Evolutionary conservation across 208 protist genomes (phyloP), one percentile per base, ranked within the genome.

Genomic region (Endotrypanum monterogeii): DNA sequence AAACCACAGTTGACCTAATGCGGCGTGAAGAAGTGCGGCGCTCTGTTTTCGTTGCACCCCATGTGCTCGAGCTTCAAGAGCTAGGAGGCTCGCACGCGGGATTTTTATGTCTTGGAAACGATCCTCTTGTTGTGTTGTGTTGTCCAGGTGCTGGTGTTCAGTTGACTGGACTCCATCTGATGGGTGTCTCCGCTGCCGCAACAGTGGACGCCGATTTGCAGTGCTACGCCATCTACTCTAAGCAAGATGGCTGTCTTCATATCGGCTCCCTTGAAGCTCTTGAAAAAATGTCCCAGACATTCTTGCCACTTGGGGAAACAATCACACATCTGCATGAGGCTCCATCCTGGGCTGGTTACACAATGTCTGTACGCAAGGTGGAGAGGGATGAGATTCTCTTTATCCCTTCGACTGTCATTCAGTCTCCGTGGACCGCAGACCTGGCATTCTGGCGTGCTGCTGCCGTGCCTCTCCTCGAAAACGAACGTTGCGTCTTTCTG

Each of bases 401-500:
- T 46, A 61, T 93, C 0, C 86, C 84, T 16, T 65, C 65, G 30
- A n/a, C 62, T 20, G 58, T 65, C 30, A 41, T 89, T 18, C 67
- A 88, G 30, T 61, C 28, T 39, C 70, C 74, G 39, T 84, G 85
- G 83, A 46, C 70, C 35, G 58, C 67, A 0, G 80, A 78, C 41
- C 37, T 74, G 5, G 44, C 62, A 2, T 6, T 57, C 2, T 74
- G 69, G 66, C 69, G 70, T 16, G 41, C 55, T 9, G 72, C 41
- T n/a, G 82, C 75, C 6, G 71, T 82, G 35, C 68, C 77, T 51
- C 71, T 94, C 35, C 73, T 96, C 8, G 88, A 94, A 71, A 96
- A 96, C 74, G 91, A 96, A 52, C 73, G 91, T 20, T 94, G 89
- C 56, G 88, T 92, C 16, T 96, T 96, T 76, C 71, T 94, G 20